phyloP scores from a whole-genome alignment of 441 rosid species.

The Rhodomyrtus psidioides region DNA sequence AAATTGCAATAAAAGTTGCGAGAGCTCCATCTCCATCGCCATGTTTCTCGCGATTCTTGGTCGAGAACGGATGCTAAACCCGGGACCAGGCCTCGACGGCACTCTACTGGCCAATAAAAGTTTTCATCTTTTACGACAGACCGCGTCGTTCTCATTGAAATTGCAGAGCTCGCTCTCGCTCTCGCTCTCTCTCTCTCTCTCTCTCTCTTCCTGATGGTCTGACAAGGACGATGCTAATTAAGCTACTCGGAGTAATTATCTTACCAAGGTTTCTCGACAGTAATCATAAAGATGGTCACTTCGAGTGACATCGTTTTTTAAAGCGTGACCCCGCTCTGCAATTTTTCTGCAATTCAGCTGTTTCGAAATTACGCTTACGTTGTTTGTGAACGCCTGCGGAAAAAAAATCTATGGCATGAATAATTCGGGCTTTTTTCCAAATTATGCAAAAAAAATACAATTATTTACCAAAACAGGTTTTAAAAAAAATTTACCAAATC shows the following conservation, averaged over 20 bases:
- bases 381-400: not conserved
- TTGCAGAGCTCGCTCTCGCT: not conserved
- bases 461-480: too few species aligned
- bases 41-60: not conserved
- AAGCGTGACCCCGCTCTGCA: too few species aligned
- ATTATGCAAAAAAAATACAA: too few species aligned
- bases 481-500: too few species aligned
- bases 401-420: not conserved
- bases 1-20: not conserved
- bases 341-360: too few species aligned
- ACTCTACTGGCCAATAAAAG: too few species aligned
- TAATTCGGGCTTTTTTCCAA: too few species aligned
- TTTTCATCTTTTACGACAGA: not conserved
- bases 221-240: not conserved
- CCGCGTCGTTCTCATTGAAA: not conserved
- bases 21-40: not conserved
- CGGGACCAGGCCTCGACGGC: not conserved
- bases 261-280: too few species aligned
- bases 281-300: too few species aligned
- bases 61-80: not conserved
- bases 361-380: too few species aligned
- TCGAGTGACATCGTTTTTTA: too few species aligned
- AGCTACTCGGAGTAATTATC: not conserved
- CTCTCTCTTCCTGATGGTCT: not conserved
- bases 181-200: too few species aligned